Percentiles rank a stretch among this genome's conserved stretches.
These are phyloP conservation scores for Chenopodium quinoa DNA, from an alignment of 148 eudicot genomes.

Conservation along the genomic window DNA sequence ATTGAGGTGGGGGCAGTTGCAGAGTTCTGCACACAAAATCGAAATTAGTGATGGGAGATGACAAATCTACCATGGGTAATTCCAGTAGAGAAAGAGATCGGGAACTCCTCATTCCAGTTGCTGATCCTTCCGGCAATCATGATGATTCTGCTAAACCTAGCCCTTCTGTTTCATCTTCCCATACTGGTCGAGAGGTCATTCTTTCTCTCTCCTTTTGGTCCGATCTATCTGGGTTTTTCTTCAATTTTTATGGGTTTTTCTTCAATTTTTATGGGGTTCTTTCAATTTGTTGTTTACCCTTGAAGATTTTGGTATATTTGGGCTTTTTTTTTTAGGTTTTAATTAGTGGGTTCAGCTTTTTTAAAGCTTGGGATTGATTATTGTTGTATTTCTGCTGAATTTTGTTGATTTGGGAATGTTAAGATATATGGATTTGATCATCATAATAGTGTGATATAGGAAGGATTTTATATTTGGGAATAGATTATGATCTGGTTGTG, in stretches of 20 bases:
- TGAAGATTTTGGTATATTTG: background rate
- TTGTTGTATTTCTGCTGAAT: background rate
- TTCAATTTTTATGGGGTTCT: background rate
- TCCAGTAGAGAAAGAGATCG: conserved; percentile 77
- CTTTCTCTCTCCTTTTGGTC: background rate
- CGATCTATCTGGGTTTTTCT: conserved; percentile 13
- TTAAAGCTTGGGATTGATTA: background rate
- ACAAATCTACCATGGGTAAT: conserved; percentile 48
- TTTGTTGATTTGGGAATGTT: background rate
- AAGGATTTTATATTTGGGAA: background rate
- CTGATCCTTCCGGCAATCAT: conserved; percentile 39
- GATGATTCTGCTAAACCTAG: conserved; percentile 60
- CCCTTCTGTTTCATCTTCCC: conserved; percentile 59
- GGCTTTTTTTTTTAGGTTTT: background rate
- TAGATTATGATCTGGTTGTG: background rate
- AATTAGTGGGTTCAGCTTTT: background rate
- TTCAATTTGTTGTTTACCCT: background rate
- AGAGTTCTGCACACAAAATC: background rate
- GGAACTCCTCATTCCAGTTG: conserved; percentile 82
- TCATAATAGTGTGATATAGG: background rate
- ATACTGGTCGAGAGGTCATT: conserved; percentile 78
- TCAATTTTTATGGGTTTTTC: conserved; percentile 18
- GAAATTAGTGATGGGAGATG: conserved; percentile 48
- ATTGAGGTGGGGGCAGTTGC: background rate
- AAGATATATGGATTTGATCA: background rate